phyloP scores from a whole-genome alignment of 352 stramenopile genomes.

The Halophytophthora polymorphica region DNA sequence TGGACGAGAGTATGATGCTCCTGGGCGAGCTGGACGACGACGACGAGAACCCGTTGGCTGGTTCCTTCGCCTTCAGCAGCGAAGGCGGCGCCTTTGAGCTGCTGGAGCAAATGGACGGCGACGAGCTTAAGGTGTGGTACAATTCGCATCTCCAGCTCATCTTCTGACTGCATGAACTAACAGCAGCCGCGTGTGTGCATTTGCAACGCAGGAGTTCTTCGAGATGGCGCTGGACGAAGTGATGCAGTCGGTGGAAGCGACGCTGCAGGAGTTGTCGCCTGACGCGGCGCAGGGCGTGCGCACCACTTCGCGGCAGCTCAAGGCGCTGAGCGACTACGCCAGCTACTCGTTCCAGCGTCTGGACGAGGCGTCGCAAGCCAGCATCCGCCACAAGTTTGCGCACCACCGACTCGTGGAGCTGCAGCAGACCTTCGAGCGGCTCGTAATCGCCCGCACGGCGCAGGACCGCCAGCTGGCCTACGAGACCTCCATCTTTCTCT shows the following conservation, averaged over 20 bases:
- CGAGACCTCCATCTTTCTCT: slow-evolving; percentile 55
- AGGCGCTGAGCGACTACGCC: slow-evolving; percentile 43
- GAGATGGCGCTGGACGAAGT: slow-evolving; percentile 63
- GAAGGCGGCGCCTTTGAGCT: slow-evolving; percentile 55
- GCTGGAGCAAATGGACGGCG: slow-evolving; percentile 66
- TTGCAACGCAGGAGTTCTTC: slow-evolving; percentile 54
- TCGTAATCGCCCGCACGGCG: slow-evolving; percentile 51
- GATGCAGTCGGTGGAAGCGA: slow-evolving; percentile 41
- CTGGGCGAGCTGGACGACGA: slow-evolving; percentile 30
- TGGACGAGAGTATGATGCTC: slow-evolving; percentile 46
- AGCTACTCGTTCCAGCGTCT: slow-evolving; percentile 49
- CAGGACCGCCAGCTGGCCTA: slow-evolving; percentile 52
- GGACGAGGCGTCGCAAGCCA: slow-evolving; percentile 34
- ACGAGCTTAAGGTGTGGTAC: slow-evolving; percentile 55
- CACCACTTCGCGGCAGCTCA: slow-evolving; percentile 41
- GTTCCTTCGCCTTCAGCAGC: slow-evolving; percentile 58
- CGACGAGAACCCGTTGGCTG: slow-evolving; percentile 41
- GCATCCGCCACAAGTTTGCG: slow-evolving; percentile 46
- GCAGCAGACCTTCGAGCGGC: slow-evolving; percentile 61
- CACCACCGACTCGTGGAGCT: slow-evolving; percentile 64
- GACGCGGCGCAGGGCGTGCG: slow-evolving; percentile 47
- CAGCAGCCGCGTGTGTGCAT: background rate
- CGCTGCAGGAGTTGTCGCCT: slow-evolving; percentile 58
- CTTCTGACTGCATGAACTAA: background rate
- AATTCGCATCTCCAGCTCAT: background rate